These are phyloP conservation scores for Nigrospora oryzae DNA, from an alignment of 2,329 filamentous ascomycete genomes.

Conservation along the genomic window DNA sequence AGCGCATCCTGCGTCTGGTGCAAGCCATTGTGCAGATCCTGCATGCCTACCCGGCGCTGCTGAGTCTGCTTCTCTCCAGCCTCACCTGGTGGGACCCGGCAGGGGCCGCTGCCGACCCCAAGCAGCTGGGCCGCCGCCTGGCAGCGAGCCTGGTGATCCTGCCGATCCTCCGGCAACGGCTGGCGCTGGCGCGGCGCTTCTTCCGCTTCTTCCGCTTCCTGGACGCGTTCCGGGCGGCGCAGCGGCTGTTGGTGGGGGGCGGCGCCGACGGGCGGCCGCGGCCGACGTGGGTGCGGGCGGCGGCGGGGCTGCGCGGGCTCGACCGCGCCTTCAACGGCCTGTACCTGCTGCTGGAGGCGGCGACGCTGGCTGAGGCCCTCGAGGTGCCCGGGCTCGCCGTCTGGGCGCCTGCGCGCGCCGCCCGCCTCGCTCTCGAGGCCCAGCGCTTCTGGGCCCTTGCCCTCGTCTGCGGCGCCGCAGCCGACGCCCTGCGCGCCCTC, in stretches of 20 bases:
- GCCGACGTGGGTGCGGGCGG: conserved; percentile 15
- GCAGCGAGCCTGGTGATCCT: conserved; percentile 22
- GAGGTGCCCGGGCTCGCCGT: conserved; percentile 34
- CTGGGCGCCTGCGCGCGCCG: conserved; percentile 41
- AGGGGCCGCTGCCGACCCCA: conserved; percentile 5
- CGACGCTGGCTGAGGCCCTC: conserved; percentile 49
- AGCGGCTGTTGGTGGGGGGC: conserved; percentile 25
- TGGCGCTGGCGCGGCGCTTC: conserved; percentile 48
- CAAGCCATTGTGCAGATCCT: conserved; percentile 43
- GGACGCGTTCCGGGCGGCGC: conserved; percentile 46
- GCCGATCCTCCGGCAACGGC: conserved; percentile 24
- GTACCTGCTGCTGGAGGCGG: conserved; percentile 59
- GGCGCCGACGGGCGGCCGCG: conserved; percentile 5
- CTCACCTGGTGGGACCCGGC: conserved; percentile 7
- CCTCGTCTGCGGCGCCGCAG: conserved; percentile 40
- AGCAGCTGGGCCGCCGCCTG: conserved; percentile 1
- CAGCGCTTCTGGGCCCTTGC: conserved; percentile 65
- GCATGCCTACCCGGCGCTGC: conserved; percentile 31
- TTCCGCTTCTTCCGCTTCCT: conserved; percentile 63
- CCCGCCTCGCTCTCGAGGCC: conserved; percentile 45
- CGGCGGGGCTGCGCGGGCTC: conserved; percentile 43
- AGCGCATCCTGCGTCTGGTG: conserved; percentile 50
- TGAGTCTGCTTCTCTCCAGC: conserved; percentile 22
- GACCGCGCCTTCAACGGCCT: conserved; percentile 53
- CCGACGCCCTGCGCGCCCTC: conserved; percentile 32